A percentile compares a stretch with the other conserved stretches of the same genome.
Conservation (phyloP, 495 filamentous ascomycete genomes). For the Venustampulla echinocandica region DNA sequence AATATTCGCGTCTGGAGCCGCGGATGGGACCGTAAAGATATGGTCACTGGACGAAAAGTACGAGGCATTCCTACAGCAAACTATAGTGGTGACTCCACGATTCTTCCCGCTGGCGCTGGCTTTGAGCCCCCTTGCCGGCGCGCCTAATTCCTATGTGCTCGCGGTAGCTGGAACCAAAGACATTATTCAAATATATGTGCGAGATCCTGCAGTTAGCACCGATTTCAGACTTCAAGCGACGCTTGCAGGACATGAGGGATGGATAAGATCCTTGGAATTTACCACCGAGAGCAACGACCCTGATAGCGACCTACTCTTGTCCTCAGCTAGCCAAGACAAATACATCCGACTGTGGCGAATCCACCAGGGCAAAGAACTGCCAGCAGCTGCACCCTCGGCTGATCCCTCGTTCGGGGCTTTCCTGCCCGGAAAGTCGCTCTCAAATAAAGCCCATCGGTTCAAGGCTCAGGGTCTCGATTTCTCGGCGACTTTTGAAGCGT, state of each 20-base stretch:
- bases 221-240: conserved; percentile 68
- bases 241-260: conserved; percentile 86
- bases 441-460: conserved; percentile 79
- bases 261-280: conserved; percentile 82
- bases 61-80: conserved; percentile 50
- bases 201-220: conserved; percentile 29
- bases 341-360: conserved; percentile 93
- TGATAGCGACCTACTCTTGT: conserved; percentile 65
- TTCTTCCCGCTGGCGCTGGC: conserved; percentile 76
- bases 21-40: conserved; percentile 75
- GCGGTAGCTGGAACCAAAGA: conserved; percentile 79
- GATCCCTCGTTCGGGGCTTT: conserved; percentile 40
- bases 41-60: conserved; percentile 42
- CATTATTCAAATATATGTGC: conserved; percentile 66
- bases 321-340: conserved; percentile 94
- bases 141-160: conserved; percentile 48
- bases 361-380: conserved; percentile 57
- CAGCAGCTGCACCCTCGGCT: conserved; percentile 32
- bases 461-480: conserved; percentile 44
- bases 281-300: conserved; percentile 45
- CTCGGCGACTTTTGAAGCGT: conserved; percentile 85
- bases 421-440: conserved; percentile 54
- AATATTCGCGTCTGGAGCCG: conserved; percentile 60
- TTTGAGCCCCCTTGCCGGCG: conserved; percentile 44
- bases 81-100: conserved; percentile 60